Percentiles rank a stretch among this genome's conserved stretches.
phyloP scores from a whole-genome alignment of 2,329 filamentous ascomycete species.

The Botrytis aclada region DNA sequence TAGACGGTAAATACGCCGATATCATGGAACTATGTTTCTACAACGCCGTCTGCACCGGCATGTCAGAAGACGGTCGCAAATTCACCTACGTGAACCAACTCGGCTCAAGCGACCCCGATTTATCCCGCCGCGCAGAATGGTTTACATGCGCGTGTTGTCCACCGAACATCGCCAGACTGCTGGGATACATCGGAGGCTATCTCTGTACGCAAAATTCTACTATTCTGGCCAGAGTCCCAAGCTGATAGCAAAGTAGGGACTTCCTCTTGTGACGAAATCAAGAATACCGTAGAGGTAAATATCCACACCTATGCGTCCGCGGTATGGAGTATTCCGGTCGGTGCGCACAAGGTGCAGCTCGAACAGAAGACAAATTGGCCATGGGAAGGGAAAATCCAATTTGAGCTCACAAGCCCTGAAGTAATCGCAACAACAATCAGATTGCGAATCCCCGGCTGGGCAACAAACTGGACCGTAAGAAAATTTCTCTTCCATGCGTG shows the following conservation, averaged over 20 bases:
- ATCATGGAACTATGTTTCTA: slow-evolving; percentile 60
- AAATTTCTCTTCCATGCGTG: too few relatives aligned
- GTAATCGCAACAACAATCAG: slow-evolving; percentile 43
- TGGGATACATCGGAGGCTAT: slow-evolving; percentile 56
- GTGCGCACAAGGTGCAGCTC: slow-evolving; percentile 41
- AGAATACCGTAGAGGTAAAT: slow-evolving; percentile 44
- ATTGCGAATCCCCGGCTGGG: slow-evolving; percentile 55
- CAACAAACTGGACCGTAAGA: slow-evolving; percentile 38
- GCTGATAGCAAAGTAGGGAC: not conserved
- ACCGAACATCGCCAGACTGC: slow-evolving; percentile 54
- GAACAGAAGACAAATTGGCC: slow-evolving; percentile 55
- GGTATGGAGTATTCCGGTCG: slow-evolving; percentile 42
- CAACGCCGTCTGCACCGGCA: slow-evolving; percentile 57
- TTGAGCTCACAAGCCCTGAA: slow-evolving; percentile 41
- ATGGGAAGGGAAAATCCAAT: slow-evolving; percentile 51
- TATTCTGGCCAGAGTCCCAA: not conserved
- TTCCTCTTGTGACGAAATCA: slow-evolving; percentile 26
- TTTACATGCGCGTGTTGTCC: slow-evolving; percentile 60
- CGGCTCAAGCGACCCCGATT: slow-evolving; percentile 49
- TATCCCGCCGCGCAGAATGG: slow-evolving; percentile 53
- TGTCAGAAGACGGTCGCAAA: slow-evolving; percentile 52
- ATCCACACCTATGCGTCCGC: slow-evolving; percentile 57
- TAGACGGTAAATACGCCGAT: slow-evolving; percentile 53
- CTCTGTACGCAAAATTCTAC: slow-evolving; percentile 46
- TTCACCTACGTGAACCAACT: slow-evolving; percentile 64